These are phyloP conservation scores for Furcasterigmium sp. DNA, from an alignment of 2,329 filamentous ascomycete species.

Conservation along the genomic window DNA sequence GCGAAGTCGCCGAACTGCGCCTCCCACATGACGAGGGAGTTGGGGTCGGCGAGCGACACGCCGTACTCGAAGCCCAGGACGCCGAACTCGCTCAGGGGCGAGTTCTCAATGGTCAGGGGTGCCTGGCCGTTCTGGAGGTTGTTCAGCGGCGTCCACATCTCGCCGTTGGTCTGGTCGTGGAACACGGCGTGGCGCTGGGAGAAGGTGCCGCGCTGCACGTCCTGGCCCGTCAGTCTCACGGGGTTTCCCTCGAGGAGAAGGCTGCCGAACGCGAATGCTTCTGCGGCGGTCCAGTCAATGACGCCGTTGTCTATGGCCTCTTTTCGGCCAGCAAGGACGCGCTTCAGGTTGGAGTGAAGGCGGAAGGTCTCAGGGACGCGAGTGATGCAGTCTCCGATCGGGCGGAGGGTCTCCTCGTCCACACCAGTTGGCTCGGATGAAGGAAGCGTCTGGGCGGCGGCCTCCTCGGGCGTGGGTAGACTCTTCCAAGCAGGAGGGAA, in stretches of 20 bases:
- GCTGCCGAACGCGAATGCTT: constrained; percentile 89
- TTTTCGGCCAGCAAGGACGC: constrained; percentile 81
- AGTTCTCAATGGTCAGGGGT: constrained; percentile 94
- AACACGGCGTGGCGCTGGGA: constrained; percentile 95
- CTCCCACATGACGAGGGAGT: constrained; percentile 98
- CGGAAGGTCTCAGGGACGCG: constrained; percentile 77
- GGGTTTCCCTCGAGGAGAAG: constrained; percentile 91
- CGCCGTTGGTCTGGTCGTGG: constrained; percentile 92
- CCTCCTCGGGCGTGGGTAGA: constrained; percentile 97
- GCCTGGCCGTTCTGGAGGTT: constrained; percentile 84
- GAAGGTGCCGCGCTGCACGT: constrained; percentile 98
- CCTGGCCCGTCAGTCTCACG: constrained; percentile 94
- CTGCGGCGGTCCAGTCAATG: constrained; percentile 96
- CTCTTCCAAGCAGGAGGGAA: constrained; percentile 92
- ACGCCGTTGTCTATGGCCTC: constrained; percentile 88
- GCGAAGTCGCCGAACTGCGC: constrained; percentile 99
- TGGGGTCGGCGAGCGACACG: constrained; percentile 92
- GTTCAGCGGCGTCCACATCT: constrained; percentile 87
- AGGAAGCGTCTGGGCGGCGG: constrained; percentile 85
- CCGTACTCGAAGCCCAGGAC: constrained; percentile 97
- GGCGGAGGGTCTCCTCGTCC: constrained; percentile 63
- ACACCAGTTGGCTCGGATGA: constrained; percentile 62
- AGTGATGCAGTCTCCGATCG: constrained; percentile 77
- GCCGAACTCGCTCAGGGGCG: constrained; percentile 66
- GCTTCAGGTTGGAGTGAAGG: constrained; percentile 91